Conservation (phyloP, 2,329 filamentous ascomycete genomes). For the Meredithiella fracta region DNA sequence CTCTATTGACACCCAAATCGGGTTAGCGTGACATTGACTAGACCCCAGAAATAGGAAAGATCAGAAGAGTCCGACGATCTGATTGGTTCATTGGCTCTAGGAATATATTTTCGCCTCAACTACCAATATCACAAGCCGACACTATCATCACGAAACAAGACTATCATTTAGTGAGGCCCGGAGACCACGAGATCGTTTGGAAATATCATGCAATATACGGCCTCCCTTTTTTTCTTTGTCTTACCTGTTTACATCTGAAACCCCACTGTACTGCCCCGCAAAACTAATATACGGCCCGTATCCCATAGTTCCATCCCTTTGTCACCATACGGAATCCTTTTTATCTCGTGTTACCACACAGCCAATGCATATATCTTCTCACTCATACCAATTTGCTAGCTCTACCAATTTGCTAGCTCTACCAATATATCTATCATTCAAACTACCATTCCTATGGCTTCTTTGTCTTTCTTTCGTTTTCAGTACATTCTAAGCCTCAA, state of each 20-base stretch:
- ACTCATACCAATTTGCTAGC: neutral
- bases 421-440: neutral
- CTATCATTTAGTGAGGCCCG: too few relatives aligned
- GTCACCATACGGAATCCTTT: too few relatives aligned
- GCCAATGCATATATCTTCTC: neutral
- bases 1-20: slow-evolving; percentile 24
- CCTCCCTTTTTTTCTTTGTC: neutral
- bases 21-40: slow-evolving; percentile 12
- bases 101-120: neutral
- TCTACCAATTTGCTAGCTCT: too few relatives aligned
- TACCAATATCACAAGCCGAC: too few relatives aligned
- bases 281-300: neutral
- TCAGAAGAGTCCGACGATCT: neutral
- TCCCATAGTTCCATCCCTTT: neutral
- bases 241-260: neutral
- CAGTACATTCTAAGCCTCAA: too few relatives aligned
- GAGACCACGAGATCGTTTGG: too few relatives aligned
- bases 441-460: neutral
- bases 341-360: neutral
- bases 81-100: neutral
- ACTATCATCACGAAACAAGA: too few relatives aligned
- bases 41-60: neutral
- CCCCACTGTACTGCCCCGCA: neutral
- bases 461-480: neutral
- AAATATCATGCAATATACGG: too few relatives aligned